Evolutionary conservation across 441 rosid species (phyloP).

Genomic region (Breynia disticha): DNA sequence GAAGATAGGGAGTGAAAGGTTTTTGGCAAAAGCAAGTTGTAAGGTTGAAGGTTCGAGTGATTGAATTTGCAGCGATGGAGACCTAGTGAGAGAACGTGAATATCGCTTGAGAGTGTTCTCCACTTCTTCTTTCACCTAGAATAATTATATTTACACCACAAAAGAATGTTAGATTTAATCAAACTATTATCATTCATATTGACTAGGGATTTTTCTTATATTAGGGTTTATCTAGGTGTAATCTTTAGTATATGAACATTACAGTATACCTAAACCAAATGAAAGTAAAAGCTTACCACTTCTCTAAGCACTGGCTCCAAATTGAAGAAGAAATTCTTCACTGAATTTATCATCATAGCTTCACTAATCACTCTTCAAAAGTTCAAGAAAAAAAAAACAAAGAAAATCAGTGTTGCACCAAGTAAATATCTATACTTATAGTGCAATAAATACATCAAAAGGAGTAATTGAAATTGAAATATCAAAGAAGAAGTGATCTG

Average conservation of each 20-base stretch:
- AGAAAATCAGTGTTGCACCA: background rate
- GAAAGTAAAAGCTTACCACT: slow-evolving; percentile 38
- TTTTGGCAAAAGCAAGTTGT: slow-evolving; percentile 36
- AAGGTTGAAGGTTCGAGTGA: slow-evolving; percentile 48
- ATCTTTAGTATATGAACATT: background rate
- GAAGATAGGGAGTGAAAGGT: slow-evolving; percentile 46
- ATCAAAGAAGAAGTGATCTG: background rate
- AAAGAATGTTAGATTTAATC: background rate
- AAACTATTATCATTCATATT: background rate
- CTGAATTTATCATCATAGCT: slow-evolving; percentile 29
- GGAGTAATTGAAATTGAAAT: background rate
- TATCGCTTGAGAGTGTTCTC: slow-evolving; percentile 30
- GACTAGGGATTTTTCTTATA: background rate
- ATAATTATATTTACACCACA: background rate
- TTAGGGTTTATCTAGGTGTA: background rate
- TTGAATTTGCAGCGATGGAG: slow-evolving; percentile 46
- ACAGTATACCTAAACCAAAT: background rate
- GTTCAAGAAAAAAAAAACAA: no score
- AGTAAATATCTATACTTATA: no score
- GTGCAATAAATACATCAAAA: background rate
- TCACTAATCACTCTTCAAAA: slow-evolving; percentile 39
- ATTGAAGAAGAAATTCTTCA: slow-evolving; percentile 26
- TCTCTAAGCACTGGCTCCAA: slow-evolving; percentile 60
- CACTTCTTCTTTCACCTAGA: slow-evolving; percentile 60
- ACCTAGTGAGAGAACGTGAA: slow-evolving; percentile 22